Percentiles rank a stretch among this genome's conserved stretches.
Evolutionary conservation across 2,329 filamentous ascomycete species (phyloP).

Genomic region (Fusarium avenaceum): DNA sequence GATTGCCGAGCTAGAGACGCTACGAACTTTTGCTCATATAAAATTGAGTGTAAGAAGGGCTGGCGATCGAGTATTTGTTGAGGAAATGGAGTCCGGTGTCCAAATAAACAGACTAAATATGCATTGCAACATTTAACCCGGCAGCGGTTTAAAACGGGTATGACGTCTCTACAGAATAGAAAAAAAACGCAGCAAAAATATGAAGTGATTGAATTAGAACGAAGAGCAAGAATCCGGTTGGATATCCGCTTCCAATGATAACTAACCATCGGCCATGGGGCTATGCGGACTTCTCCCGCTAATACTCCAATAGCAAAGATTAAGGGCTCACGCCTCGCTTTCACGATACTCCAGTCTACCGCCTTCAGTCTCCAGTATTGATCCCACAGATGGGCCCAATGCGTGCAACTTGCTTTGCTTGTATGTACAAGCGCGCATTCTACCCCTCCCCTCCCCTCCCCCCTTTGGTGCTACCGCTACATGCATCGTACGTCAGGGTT

Average conservation of each 20-base stretch:
- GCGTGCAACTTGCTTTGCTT: conserved; percentile 10
- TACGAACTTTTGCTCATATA: conserved; percentile 13
- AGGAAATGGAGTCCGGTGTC: conserved; percentile 29
- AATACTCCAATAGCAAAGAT: conserved; percentile 23
- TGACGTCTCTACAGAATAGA: conserved; percentile 15
- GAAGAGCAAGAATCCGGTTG: conserved; percentile 33
- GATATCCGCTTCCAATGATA: conserved; percentile 19
- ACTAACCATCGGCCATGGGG: neutral
- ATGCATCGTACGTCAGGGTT: conserved; percentile 42
- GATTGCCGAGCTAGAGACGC: conserved; percentile 37
- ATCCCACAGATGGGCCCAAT: conserved; percentile 24
- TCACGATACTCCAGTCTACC: conserved; percentile 22
- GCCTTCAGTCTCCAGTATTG: conserved; percentile 4
- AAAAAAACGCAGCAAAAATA: neutral
- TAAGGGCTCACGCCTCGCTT: conserved; percentile 32
- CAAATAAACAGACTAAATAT: conserved; percentile 12
- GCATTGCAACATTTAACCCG: conserved; percentile 24
- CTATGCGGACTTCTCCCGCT: conserved; percentile 21
- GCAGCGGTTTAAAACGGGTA: conserved; percentile 13
- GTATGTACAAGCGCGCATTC: conserved; percentile 29
- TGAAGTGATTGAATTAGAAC: conserved; percentile 1
- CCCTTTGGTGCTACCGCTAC: conserved; percentile 12
- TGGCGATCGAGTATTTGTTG: conserved; percentile 21
- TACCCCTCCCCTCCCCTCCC: conserved; percentile 39
- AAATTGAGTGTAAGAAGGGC: neutral